Evolutionary conservation across 768 basidiomycete genomes (phyloP).

Genomic region (Tephrocybe rancida): DNA sequence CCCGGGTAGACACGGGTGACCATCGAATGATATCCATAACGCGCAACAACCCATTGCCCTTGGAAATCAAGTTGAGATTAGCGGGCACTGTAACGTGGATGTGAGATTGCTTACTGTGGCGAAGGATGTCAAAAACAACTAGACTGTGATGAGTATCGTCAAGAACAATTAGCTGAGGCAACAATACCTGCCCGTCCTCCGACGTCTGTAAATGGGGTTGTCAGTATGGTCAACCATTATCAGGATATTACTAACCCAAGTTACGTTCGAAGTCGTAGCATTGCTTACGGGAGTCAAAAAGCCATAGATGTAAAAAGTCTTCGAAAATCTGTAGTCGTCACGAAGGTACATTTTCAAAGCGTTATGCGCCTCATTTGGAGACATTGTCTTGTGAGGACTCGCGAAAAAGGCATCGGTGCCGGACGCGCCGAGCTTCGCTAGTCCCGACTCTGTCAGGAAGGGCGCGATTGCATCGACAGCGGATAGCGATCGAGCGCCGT

Average conservation of each 20-base stretch:
- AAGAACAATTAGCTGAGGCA: not conserved
- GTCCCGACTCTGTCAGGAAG: slow-evolving; percentile 46
- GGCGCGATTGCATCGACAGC: slow-evolving; percentile 34
- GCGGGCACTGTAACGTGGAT: not conserved
- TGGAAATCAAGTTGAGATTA: slow-evolving; percentile 17
- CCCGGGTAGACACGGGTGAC: slow-evolving; percentile 38
- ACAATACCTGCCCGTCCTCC: slow-evolving; percentile 53
- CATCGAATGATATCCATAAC: slow-evolving; percentile 52
- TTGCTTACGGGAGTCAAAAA: slow-evolving; percentile 43
- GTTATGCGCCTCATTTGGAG: slow-evolving; percentile 51
- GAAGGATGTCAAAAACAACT: slow-evolving; percentile 39
- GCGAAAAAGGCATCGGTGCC: slow-evolving; percentile 47
- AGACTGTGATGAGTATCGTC: slow-evolving; percentile 7
- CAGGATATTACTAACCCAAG: slow-evolving; percentile 39
- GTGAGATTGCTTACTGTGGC: slow-evolving; percentile 38
- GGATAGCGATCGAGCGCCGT: slow-evolving; percentile 6
- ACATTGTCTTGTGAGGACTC: slow-evolving; percentile 29
- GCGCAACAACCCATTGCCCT: slow-evolving; percentile 52
- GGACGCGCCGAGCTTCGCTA: slow-evolving; percentile 42
- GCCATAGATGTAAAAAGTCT: slow-evolving; percentile 43
- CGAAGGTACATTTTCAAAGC: slow-evolving; percentile 42
- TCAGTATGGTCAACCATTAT: slow-evolving; percentile 1
- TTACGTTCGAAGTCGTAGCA: slow-evolving; percentile 35
- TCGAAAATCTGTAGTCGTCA: slow-evolving; percentile 45
- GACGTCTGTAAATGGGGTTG: slow-evolving; percentile 32